Conservation (phyloP, 2,329 filamentous ascomycete genomes). For the Epichloe baconii region DNA sequence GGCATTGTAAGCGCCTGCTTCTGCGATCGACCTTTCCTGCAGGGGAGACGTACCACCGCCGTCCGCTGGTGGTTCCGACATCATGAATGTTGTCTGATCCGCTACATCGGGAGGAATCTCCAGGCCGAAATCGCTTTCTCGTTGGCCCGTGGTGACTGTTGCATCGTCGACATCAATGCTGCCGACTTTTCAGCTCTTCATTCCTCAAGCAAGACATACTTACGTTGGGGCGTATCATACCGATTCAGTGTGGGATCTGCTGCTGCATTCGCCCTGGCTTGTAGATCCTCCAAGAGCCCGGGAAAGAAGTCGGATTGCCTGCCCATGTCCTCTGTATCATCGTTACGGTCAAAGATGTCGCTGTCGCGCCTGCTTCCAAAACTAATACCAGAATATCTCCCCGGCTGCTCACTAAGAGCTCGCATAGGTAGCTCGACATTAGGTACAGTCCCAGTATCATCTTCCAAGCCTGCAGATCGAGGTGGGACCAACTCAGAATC, state of each 20-base stretch:
- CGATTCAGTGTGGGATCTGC: conserved; percentile 31
- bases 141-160: conserved; percentile 24
- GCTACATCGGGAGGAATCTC: conserved; percentile 34
- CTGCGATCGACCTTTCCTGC: not conserved
- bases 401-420: conserved; percentile 31
- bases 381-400: conserved; percentile 37
- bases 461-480: conserved; percentile 39
- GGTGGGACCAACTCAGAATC: conserved; percentile 39
- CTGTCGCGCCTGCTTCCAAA: conserved; percentile 41
- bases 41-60: conserved; percentile 13
- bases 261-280: conserved; percentile 22
- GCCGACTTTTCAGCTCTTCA: conserved; percentile 4
- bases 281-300: conserved; percentile 29
- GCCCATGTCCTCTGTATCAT: conserved; percentile 28
- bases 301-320: conserved; percentile 41
- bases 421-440: conserved; percentile 48
- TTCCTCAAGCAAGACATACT: not conserved
- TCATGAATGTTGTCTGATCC: conserved; percentile 38
- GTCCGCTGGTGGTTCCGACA: conserved; percentile 24
- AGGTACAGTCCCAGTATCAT: conserved; percentile 44
- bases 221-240: conserved; percentile 15
- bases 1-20: not conserved
- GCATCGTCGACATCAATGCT: conserved; percentile 28
- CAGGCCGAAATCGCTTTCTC: conserved; percentile 38
- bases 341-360: conserved; percentile 30